Evolutionary conservation across 2,329 filamentous ascomycete genomes (phyloP).

Genomic region (Chrysosporium keratinophilum): DNA sequence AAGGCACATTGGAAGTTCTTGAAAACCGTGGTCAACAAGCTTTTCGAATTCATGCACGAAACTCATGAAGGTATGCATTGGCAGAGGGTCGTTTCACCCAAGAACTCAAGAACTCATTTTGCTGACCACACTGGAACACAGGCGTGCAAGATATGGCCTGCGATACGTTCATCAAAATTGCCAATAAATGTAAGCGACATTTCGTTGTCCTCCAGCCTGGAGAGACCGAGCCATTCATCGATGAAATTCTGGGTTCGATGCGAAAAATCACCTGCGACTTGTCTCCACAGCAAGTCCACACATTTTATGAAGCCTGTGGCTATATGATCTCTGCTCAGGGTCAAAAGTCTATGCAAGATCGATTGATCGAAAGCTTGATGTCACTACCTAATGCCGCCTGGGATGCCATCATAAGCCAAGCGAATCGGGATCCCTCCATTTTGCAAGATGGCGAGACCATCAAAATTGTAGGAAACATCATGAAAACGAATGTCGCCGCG

Average conservation of each 20-base stretch:
- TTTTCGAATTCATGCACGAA: conserved; percentile 99
- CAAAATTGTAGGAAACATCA: conserved; percentile 98
- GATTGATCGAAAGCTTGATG: conserved; percentile 86
- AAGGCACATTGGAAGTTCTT: conserved; percentile 99
- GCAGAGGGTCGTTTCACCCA: neutral
- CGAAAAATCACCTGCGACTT: conserved; percentile 92
- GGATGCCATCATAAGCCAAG: conserved; percentile 86
- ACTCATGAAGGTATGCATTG: conserved; percentile 68
- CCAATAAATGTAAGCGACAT: conserved; percentile 92
- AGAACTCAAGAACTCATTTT: neutral
- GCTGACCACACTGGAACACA: conserved; percentile 28
- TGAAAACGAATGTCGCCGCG: conserved; percentile 99
- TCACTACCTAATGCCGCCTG: conserved; percentile 84
- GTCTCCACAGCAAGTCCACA: conserved; percentile 93
- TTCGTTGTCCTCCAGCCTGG: conserved; percentile 93
- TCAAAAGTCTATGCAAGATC: conserved; percentile 86
- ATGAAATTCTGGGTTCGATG: conserved; percentile 94
- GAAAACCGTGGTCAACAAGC: conserved; percentile 98
- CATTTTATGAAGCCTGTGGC: conserved; percentile 96
- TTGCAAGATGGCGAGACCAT: conserved; percentile 90
- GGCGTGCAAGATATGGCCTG: conserved; percentile 99
- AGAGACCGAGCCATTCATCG: conserved; percentile 91
- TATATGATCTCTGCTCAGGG: conserved; percentile 99
- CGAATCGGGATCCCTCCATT: conserved; percentile 72
- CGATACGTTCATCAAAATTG: conserved; percentile 99